Percentiles rank a stretch among this genome's conserved stretches.
Conservation (phyloP, 176 grass and related monocot species). For the Tuctoria greenei region DNA sequence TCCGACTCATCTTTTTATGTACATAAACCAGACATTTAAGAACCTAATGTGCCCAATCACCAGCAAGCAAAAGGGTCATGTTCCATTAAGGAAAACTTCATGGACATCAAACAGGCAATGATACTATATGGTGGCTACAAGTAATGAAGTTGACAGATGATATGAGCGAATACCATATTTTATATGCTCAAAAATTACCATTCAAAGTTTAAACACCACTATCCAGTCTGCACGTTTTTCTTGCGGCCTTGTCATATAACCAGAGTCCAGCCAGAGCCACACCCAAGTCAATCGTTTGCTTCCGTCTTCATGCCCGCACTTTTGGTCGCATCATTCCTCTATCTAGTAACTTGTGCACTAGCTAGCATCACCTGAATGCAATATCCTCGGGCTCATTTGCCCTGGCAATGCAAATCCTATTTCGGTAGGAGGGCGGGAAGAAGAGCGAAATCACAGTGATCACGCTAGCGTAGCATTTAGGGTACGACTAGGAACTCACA, state of each 20-base stretch:
- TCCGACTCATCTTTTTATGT: neutral
- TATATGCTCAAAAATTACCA: neutral
- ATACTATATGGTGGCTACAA: neutral
- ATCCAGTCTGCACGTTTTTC: neutral
- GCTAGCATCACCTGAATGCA: too few relatives aligned
- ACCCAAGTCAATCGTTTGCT: neutral
- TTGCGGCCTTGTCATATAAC: neutral
- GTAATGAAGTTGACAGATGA: neutral
- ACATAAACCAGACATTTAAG: neutral
- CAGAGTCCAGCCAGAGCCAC: too few relatives aligned
- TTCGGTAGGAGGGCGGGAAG: too few relatives aligned
- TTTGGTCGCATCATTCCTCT: neutral
- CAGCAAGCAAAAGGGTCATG: neutral
- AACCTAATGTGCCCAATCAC: neutral
- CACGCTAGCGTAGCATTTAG: too few relatives aligned
- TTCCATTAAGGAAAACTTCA: neutral
- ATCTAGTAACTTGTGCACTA: too few relatives aligned
- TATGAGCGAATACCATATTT: neutral
- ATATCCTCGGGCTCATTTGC: too few relatives aligned
- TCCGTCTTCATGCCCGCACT: slow-evolving; percentile 8
- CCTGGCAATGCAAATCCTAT: too few relatives aligned
- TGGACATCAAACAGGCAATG: neutral
- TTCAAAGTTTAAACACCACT: neutral
- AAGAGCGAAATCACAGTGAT: too few relatives aligned
- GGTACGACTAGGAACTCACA: too few relatives aligned